A percentile compares a stretch with the other conserved stretches of the same genome.
Evolutionary conservation across 2,329 filamentous ascomycete species (phyloP).

Genomic region (Aspergillus neotritici): DNA sequence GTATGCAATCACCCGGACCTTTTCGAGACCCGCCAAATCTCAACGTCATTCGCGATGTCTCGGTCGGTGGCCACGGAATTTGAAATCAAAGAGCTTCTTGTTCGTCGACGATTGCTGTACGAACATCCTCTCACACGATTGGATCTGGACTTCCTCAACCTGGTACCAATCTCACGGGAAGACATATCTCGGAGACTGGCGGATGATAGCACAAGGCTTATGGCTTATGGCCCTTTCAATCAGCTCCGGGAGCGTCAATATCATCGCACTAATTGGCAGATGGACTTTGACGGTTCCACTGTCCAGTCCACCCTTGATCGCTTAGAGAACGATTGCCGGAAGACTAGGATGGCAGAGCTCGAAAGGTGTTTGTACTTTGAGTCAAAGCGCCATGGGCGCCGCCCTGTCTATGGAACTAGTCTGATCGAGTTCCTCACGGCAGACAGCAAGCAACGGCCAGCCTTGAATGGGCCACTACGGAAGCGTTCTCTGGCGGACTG

Average conservation of each 20-base stretch:
- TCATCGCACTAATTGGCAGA: constrained; percentile 48
- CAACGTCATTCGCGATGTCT: constrained; percentile 91
- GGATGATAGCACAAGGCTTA: constrained; percentile 58
- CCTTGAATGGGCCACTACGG: constrained; percentile 55
- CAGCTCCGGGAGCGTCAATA: constrained; percentile 68
- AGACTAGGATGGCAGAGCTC: constrained; percentile 68
- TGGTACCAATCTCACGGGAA: constrained; percentile 69
- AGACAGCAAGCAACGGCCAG: constrained; percentile 54
- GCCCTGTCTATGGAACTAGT: constrained; percentile 73
- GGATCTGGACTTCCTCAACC: constrained; percentile 70
- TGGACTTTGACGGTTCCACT: constrained; percentile 59
- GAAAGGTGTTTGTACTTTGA: constrained; percentile 78
- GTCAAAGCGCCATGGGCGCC: constrained; percentile 69
- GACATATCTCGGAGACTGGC: constrained; percentile 50
- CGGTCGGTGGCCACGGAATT: constrained; percentile 71
- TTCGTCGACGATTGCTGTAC: constrained; percentile 62
- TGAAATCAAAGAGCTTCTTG: constrained; percentile 62
- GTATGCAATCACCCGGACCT: constrained; percentile 98
- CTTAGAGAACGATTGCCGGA: constrained; percentile 65
- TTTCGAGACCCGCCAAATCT: constrained; percentile 92
- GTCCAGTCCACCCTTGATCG: constrained; percentile 65
- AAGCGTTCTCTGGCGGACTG: constrained; percentile 64
- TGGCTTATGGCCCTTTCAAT: constrained; percentile 63
- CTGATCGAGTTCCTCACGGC: constrained; percentile 71
- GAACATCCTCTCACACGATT: constrained; percentile 59